Conservation (phyloP, 2,329 filamentous ascomycete species). For the Aspergillus sp. region DNA sequence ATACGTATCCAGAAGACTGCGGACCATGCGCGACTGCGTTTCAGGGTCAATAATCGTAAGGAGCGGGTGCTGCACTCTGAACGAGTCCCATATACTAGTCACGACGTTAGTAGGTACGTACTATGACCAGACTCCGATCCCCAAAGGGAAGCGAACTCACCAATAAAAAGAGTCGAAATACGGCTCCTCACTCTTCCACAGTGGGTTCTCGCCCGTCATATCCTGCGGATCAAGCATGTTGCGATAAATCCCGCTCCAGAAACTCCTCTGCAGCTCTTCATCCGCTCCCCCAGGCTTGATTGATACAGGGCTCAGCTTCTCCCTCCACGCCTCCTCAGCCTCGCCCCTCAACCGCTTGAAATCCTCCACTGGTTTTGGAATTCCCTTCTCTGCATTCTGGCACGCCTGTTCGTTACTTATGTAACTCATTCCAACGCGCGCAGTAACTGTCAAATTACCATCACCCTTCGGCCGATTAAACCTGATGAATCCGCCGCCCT, state of each 20-base stretch:
- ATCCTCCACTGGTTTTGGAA: constrained; percentile 60
- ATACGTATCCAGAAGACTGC: constrained; percentile 70
- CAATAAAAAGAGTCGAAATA: constrained; percentile 77
- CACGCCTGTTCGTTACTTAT: constrained; percentile 67
- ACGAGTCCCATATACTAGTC: constrained; percentile 64
- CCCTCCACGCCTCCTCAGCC: constrained; percentile 59
- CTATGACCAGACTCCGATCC: too few relatives aligned
- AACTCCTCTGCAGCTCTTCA: constrained; percentile 49
- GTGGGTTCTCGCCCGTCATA: constrained; percentile 69
- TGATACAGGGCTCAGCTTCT: constrained; percentile 49
- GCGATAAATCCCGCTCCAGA: constrained; percentile 70
- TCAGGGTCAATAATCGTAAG: constrained; percentile 66
- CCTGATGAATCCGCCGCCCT: constrained; percentile 64
- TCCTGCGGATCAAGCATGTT: constrained; percentile 71
- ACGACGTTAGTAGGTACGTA: constrained; percentile 10
- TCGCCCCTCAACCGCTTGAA: constrained; percentile 54
- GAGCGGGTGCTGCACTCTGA: constrained; percentile 68
- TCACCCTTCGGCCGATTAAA: constrained; percentile 53
- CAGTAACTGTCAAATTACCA: constrained; percentile 49
- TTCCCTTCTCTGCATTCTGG: constrained; percentile 64
- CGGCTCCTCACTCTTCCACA: constrained; percentile 64
- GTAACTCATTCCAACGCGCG: constrained; percentile 67
- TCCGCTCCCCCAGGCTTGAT: constrained; percentile 36
- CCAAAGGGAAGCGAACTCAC: constrained; percentile 24
- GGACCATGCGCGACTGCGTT: constrained; percentile 63